Evolutionary conservation across 2,329 filamentous ascomycete species (phyloP).

Genomic region (Cordyceps farinosa): DNA sequence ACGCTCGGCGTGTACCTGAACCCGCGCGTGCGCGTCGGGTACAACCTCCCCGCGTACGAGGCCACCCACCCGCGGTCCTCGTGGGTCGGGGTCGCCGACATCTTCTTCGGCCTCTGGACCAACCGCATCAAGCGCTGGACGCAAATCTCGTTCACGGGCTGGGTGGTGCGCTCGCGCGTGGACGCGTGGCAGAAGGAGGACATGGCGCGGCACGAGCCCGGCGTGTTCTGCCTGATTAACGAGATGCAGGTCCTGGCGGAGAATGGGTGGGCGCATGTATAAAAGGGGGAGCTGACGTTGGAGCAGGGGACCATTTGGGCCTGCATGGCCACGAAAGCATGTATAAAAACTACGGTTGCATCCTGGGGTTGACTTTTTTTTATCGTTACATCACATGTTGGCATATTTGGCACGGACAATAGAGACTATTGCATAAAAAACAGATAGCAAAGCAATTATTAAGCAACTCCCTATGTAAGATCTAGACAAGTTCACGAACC

Average conservation of each 20-base stretch:
- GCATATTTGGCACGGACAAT: background rate
- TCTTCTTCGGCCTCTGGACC: conserved; percentile 54
- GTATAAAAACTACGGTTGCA: background rate
- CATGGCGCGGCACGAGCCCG: conserved; percentile 39
- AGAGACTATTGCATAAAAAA: background rate
- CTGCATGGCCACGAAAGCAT: background rate
- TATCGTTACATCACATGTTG: background rate
- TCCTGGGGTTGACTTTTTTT: background rate
- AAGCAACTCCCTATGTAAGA: background rate
- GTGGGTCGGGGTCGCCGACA: conserved; percentile 48
- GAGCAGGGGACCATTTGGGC: background rate
- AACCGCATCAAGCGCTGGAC: conserved; percentile 51
- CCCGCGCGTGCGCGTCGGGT: conserved; percentile 65
- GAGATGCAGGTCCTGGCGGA: conserved; percentile 58
- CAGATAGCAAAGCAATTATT: background rate
- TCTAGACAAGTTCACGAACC: no score
- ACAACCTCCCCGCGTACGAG: conserved; percentile 52
- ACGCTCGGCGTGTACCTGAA: conserved; percentile 62
- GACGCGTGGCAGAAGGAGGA: conserved; percentile 36
- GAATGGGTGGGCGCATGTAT: conserved; percentile 59
- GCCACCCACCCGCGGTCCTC: conserved; percentile 39
- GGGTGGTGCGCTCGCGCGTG: conserved; percentile 37
- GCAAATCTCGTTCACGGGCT: conserved; percentile 27
- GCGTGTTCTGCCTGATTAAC: conserved; percentile 53
- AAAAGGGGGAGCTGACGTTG: background rate